Percentiles rank a stretch among this genome's conserved stretches.
phyloP scores from a whole-genome alignment of 805 yeast species.

The Teunomyces barrocoloradensis region DNA sequence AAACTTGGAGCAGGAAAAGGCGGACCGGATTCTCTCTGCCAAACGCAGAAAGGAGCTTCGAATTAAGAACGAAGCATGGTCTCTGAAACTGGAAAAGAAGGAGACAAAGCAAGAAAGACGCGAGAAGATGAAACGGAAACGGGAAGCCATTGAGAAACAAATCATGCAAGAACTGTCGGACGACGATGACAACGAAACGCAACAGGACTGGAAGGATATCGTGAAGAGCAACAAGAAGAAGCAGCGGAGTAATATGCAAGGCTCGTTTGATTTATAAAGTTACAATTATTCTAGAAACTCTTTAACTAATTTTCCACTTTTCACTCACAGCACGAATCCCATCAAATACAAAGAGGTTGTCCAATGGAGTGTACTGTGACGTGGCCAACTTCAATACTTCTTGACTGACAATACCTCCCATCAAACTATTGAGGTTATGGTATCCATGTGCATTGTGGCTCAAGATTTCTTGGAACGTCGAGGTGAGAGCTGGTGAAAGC shows the following conservation, averaged over 20 bases:
- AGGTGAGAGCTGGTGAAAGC: slow-evolving; percentile 15
- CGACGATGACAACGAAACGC: slow-evolving; percentile 42
- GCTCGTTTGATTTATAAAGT: slow-evolving; percentile 51
- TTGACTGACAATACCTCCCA: slow-evolving; percentile 87
- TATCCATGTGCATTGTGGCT: slow-evolving; percentile 42
- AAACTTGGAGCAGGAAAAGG: slow-evolving; percentile 49
- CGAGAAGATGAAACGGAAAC: slow-evolving; percentile 62
- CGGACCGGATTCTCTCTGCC: slow-evolving; percentile 36
- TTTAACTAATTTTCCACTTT: slow-evolving; percentile 29
- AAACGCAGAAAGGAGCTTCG: slow-evolving; percentile 43
- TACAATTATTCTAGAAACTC: background rate
- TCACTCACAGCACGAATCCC: slow-evolving; percentile 57
- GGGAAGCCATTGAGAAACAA: slow-evolving; percentile 64
- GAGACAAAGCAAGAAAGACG: slow-evolving; percentile 62
- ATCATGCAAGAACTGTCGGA: slow-evolving; percentile 44
- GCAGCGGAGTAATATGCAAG: slow-evolving; percentile 42
- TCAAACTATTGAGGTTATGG: slow-evolving; percentile 60
- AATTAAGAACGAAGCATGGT: slow-evolving; percentile 73
- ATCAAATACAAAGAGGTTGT: slow-evolving; percentile 69
- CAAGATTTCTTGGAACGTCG: slow-evolving; percentile 31
- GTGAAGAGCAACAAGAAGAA: slow-evolving; percentile 67
- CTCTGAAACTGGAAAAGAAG: slow-evolving; percentile 61
- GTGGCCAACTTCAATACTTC: slow-evolving; percentile 77
- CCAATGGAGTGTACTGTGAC: slow-evolving; percentile 76
- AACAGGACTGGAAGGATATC: slow-evolving; percentile 85